Percentiles rank a stretch among this genome's conserved stretches.
Conservation (phyloP, 345 rosid genomes). For the Crucihimalaya himalaica region DNA sequence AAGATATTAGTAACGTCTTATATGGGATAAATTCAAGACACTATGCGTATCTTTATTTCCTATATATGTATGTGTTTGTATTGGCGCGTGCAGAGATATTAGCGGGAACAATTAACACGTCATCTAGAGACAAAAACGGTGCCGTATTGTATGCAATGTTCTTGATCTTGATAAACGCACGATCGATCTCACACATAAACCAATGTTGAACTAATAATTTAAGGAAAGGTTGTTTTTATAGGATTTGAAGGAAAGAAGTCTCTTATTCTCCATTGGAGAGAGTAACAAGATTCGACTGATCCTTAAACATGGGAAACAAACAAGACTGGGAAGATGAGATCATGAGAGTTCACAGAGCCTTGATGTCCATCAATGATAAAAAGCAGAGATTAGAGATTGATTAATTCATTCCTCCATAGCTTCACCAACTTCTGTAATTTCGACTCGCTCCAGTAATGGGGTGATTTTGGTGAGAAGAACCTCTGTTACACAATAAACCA, state of each 20-base stretch:
- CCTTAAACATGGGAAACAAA: conserved; percentile 21
- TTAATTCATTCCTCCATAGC: conserved; percentile 73
- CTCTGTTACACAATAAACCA: conserved; percentile 42
- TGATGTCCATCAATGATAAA: conserved; percentile 3
- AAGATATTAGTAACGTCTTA: not conserved
- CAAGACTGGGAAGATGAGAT: conserved; percentile 11
- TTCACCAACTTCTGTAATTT: conserved; percentile 54
- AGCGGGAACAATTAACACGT: conserved; percentile 28
- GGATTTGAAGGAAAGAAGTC: not conserved
- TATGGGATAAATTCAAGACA: not conserved
- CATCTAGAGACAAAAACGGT: not conserved
- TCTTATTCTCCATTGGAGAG: not conserved
- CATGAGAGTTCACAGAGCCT: not conserved
- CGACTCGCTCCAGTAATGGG: conserved; percentile 57
- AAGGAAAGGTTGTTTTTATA: not conserved
- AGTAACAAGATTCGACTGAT: conserved; percentile 23
- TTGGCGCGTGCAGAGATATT: conserved; percentile 13
- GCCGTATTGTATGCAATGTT: not conserved
- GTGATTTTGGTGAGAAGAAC: conserved; percentile 70
- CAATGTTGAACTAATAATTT: not conserved
- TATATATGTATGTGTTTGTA: not conserved
- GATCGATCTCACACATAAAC: too few relatives aligned
- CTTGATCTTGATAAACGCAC: too few relatives aligned
- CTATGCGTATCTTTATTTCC: not conserved
- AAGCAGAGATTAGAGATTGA: conserved; percentile 1